Conservation (phyloP, 352 stramenopile species). For the Phytophthora tentaculata region DNA sequence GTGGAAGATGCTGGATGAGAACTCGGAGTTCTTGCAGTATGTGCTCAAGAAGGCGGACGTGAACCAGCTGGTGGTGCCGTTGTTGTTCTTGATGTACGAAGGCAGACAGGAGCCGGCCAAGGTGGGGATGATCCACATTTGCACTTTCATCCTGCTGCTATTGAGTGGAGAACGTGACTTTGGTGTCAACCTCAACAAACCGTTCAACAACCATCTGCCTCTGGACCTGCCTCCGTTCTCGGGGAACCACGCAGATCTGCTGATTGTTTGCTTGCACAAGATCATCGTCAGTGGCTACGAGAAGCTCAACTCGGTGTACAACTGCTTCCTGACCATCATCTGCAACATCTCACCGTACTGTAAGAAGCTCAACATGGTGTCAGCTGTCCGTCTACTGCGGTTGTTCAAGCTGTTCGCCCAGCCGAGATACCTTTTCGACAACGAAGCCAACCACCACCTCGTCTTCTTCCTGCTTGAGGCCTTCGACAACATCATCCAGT, state of each 20-base stretch:
- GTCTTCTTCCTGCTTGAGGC: slow-evolving; percentile 97
- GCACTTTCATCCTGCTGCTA: slow-evolving; percentile 98
- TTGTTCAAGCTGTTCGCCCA: slow-evolving; percentile 98
- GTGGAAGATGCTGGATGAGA: slow-evolving; percentile 99
- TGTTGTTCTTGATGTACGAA: slow-evolving; percentile 94
- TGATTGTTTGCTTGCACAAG: slow-evolving; percentile 98
- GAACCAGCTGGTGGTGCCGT: slow-evolving; percentile 87
- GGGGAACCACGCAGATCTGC: slow-evolving; percentile 96
- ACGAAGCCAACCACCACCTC: slow-evolving; percentile 95
- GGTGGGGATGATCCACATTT: slow-evolving; percentile 98
- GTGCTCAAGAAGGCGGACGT: slow-evolving; percentile 95
- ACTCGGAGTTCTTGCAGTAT: slow-evolving; percentile 95
- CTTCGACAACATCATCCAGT: slow-evolving; percentile 99
- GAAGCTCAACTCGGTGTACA: slow-evolving; percentile 97
- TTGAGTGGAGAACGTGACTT: slow-evolving; percentile 97
- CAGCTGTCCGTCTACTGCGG: slow-evolving; percentile 95
- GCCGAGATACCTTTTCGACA: slow-evolving; percentile 93
- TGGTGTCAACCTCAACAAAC: slow-evolving; percentile 97
- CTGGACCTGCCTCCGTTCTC: slow-evolving; percentile 95
- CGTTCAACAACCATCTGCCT: slow-evolving; percentile 94
- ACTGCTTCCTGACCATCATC: slow-evolving; percentile 99
- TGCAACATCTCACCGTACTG: slow-evolving; percentile 99
- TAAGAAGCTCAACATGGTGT: slow-evolving; percentile 95
- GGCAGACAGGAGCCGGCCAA: slow-evolving; percentile 94
- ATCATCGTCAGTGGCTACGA: slow-evolving; percentile 98